These are phyloP conservation scores for Fusarium camptoceras DNA, from an alignment of 2,329 filamentous ascomycete species.

Conservation along the genomic window DNA sequence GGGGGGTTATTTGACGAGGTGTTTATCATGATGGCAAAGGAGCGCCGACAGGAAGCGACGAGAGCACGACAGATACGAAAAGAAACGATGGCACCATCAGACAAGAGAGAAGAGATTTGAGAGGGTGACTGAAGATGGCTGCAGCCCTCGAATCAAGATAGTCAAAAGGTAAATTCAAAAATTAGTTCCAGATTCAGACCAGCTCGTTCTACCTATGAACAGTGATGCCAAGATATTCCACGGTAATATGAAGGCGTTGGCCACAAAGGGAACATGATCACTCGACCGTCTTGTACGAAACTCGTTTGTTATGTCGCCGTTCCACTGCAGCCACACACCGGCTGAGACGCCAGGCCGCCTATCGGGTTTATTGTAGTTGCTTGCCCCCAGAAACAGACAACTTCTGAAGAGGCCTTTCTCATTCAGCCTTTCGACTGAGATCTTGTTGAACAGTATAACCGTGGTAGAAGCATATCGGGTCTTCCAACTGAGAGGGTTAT, in stretches of 20 bases:
- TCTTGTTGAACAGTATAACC: conserved; percentile 26
- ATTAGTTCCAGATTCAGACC: conserved; percentile 20
- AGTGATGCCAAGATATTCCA: background rate
- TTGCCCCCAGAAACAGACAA: conserved; percentile 36
- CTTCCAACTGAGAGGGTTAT: conserved; percentile 26
- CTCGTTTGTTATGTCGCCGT: conserved; percentile 17
- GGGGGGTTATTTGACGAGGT: conserved; percentile 3
- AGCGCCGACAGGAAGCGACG: background rate
- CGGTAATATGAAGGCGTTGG: background rate
- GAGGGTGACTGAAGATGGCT: conserved; percentile 16
- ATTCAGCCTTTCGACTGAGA: conserved; percentile 33
- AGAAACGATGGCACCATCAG: conserved; percentile 10
- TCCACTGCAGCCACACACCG: conserved; percentile 32
- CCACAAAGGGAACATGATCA: background rate
- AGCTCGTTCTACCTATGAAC: background rate
- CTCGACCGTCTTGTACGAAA: background rate
- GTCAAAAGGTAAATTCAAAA: conserved; percentile 28
- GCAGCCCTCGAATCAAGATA: conserved; percentile 12
- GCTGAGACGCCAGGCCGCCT: conserved; percentile 28
- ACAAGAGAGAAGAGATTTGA: conserved; percentile 12
- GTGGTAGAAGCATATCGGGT: conserved; percentile 27
- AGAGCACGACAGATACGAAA: background rate
- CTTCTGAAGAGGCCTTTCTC: conserved; percentile 24
- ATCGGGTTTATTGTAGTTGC: background rate
- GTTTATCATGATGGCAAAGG: conserved; percentile 5